A percentile compares a stretch with the other conserved stretches of the same genome.
phyloP scores from a whole-genome alignment of 2,329 filamentous ascomycete genomes.

The Calonectria pseudoreteaudii region DNA sequence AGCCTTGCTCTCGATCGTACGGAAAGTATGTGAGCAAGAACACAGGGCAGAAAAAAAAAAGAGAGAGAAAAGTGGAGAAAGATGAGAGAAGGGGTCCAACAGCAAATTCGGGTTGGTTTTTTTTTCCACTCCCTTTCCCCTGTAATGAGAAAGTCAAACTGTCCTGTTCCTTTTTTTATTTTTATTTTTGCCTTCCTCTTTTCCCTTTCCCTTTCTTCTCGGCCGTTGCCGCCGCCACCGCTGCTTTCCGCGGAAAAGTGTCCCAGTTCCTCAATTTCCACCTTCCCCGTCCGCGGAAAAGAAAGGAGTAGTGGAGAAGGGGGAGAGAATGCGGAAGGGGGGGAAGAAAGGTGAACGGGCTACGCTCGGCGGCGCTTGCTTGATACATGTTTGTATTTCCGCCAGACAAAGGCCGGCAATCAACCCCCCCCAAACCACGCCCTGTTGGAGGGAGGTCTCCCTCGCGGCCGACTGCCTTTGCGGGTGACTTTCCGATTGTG shows the following conservation, averaged over 20 bases:
- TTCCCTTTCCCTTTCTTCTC: neutral
- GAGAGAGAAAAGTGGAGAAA: neutral
- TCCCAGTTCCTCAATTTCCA: neutral
- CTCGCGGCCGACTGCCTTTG: neutral
- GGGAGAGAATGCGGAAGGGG: too few relatives aligned
- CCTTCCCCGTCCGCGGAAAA: neutral
- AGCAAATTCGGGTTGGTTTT: neutral
- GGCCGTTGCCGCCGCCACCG: neutral
- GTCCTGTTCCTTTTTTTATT: neutral
- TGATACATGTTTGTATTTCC: slow-evolving; percentile 13
- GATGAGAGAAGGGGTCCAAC: neutral
- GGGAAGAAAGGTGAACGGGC: neutral
- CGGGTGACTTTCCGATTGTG: slow-evolving; percentile 1
- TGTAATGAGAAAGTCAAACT: neutral
- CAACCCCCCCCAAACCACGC: neutral
- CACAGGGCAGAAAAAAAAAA: too few relatives aligned
- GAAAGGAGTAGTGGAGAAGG: neutral
- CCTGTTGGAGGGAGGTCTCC: neutral
- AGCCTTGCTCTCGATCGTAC: neutral
- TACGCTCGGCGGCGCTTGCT: slow-evolving; percentile 18
- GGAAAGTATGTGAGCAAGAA: too few relatives aligned
- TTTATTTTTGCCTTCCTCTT: neutral
- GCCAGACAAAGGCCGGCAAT: neutral
- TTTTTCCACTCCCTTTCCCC: too few relatives aligned
- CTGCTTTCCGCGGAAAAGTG: neutral